Percentiles rank a stretch among this genome's conserved stretches.
Evolutionary conservation across 768 basidiomycete species (phyloP).

Genomic region (Sporobolomyces phaffii): DNA sequence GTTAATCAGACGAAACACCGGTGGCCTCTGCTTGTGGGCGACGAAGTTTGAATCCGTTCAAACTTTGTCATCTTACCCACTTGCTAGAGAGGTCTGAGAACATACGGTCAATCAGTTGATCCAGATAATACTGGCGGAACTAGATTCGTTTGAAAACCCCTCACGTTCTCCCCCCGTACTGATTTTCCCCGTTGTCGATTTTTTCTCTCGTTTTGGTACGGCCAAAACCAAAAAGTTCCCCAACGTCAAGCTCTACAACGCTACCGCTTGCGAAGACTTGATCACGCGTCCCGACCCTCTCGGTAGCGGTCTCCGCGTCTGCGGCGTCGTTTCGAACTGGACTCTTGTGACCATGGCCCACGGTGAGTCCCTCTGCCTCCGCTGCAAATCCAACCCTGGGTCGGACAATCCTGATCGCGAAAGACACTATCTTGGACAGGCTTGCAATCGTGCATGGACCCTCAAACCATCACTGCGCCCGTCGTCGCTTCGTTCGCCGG

Average conservation of each 20-base stretch:
- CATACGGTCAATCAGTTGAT: slow-evolving; percentile 29
- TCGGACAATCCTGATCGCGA: too few species aligned
- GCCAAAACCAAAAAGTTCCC: slow-evolving; percentile 24
- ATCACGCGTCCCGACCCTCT: slow-evolving; percentile 57
- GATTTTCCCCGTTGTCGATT: neutral
- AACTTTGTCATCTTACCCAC: neutral
- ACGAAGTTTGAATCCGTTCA: neutral
- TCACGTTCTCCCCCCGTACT: slow-evolving; percentile 5
- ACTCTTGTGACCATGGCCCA: slow-evolving; percentile 48
- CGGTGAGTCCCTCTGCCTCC: too few species aligned
- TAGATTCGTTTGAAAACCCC: slow-evolving; percentile 1
- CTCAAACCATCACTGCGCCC: slow-evolving; percentile 50
- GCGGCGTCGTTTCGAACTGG: slow-evolving; percentile 57
- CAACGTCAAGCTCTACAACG: slow-evolving; percentile 43
- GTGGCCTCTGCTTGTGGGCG: slow-evolving; percentile 14
- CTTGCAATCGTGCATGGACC: slow-evolving; percentile 20
- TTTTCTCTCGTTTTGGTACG: neutral
- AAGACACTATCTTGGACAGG: too few species aligned
- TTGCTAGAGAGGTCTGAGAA: slow-evolving; percentile 27
- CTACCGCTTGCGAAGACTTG: slow-evolving; percentile 71
- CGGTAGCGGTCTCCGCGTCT: slow-evolving; percentile 48
- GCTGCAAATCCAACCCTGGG: too few species aligned
- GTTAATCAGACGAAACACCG: slow-evolving; percentile 12
- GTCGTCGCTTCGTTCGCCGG: slow-evolving; percentile 66
- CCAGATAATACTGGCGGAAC: slow-evolving; percentile 33